Conservation (phyloP, 2,329 filamentous ascomycete genomes). For the Amylocarpus encephaloides region DNA sequence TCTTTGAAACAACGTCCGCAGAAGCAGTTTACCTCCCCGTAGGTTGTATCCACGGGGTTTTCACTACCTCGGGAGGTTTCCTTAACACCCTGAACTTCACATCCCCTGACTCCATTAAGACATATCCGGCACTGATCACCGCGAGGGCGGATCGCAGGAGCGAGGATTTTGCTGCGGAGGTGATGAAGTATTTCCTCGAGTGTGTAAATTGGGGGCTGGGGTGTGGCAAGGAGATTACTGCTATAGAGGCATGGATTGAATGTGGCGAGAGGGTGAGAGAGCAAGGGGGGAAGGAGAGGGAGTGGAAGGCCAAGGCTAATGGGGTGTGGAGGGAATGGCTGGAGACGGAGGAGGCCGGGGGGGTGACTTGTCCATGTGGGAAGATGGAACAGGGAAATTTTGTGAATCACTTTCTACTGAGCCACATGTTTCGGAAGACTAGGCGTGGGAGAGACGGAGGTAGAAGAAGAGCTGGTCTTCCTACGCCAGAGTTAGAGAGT, state of each 20-base stretch:
- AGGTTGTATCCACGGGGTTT: constrained; percentile 13
- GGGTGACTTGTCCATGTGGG: too few species aligned
- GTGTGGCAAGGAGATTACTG: background rate
- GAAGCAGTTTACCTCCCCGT: constrained; percentile 13
- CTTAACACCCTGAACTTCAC: constrained; percentile 13
- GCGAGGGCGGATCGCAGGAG: background rate
- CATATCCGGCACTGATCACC: constrained; percentile 2
- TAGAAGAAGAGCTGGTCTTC: too few species aligned
- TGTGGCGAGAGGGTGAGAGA: constrained; percentile 1
- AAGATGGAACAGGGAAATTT: too few species aligned
- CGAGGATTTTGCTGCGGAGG: background rate
- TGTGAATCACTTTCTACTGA: too few species aligned
- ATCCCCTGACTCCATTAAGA: constrained; percentile 5
- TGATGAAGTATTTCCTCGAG: constrained; percentile 1
- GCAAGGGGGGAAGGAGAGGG: background rate
- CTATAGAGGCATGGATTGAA: background rate
- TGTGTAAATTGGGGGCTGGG: background rate
- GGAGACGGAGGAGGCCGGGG: background rate
- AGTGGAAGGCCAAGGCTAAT: constrained; percentile 1
- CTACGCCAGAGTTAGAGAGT: too few species aligned
- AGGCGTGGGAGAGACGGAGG: too few species aligned
- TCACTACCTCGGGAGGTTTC: constrained; percentile 12
- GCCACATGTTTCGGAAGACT: too few species aligned
- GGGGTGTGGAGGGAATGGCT: constrained; percentile 2
- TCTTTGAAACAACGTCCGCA: constrained; percentile 8